phyloP scores from a whole-genome alignment of 352 stramenopile species.

The Globisporangium spinosum region DNA sequence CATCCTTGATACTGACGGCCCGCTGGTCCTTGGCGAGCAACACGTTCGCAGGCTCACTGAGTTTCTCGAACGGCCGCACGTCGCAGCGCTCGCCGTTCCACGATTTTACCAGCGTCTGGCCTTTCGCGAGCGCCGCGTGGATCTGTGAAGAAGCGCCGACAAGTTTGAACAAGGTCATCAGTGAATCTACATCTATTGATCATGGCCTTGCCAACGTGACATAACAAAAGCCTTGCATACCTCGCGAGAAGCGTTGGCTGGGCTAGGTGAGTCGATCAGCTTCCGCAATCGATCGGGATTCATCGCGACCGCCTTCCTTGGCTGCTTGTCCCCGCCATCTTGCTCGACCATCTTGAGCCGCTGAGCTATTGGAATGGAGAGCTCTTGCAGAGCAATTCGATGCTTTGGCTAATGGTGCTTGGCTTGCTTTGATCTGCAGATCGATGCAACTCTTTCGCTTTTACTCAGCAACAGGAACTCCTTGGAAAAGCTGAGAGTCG shows the following conservation, averaged over 20 bases:
- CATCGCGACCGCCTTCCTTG: conserved; percentile 33
- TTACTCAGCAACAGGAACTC: not conserved
- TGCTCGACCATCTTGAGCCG: conserved; percentile 2
- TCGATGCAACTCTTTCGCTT: not conserved
- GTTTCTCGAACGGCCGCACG: conserved; percentile 40
- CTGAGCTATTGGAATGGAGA: not conserved
- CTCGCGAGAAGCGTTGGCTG: conserved; percentile 34
- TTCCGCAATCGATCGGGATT: conserved; percentile 54
- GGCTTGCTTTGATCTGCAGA: not conserved
- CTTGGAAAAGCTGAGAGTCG: not conserved
- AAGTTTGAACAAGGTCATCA: not conserved
- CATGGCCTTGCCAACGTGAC: not conserved
- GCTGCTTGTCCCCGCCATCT: conserved; percentile 23
- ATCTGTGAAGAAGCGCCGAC: conserved; percentile 14
- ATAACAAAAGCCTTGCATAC: conserved; percentile 1
- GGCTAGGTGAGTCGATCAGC: conserved; percentile 52
- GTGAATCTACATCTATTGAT: not conserved
- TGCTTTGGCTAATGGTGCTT: not conserved
- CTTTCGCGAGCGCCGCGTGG: conserved; percentile 35
- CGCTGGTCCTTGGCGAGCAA: conserved; percentile 36
- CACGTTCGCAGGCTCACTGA: conserved; percentile 29
- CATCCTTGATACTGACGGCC: conserved; percentile 21
- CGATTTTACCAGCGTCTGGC: conserved; percentile 35
- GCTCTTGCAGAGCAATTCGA: too few species aligned
- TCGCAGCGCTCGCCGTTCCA: conserved; percentile 69